Percentiles rank a stretch among this genome's conserved stretches.
Conservation (phyloP, 768 basidiomycete species). For the Cystobasidium tubakii region DNA sequence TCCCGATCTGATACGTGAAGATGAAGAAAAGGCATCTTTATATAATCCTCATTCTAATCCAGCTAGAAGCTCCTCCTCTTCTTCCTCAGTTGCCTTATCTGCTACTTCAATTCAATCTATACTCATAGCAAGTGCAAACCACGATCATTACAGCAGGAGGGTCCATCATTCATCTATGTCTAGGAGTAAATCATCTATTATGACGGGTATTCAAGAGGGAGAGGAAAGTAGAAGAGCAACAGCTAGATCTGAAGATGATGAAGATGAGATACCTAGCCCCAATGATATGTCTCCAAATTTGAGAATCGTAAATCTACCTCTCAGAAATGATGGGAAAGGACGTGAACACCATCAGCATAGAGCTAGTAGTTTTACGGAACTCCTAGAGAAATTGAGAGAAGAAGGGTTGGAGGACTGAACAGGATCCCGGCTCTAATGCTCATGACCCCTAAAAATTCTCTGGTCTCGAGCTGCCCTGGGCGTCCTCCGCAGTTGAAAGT, state of each 20-base stretch:
- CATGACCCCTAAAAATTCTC: not conserved
- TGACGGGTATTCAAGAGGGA: not conserved
- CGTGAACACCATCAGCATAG: not conserved
- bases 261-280: not conserved
- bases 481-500: no score
- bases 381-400: slow-evolving; percentile 13
- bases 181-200: no score
- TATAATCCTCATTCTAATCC: not conserved
- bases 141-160: not conserved
- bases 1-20: slow-evolving; percentile 24
- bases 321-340: not conserved
- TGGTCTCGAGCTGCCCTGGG: no score
- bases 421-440: not conserved
- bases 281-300: not conserved
- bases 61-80: not conserved
- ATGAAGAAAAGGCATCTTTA: not conserved
- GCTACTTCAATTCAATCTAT: not conserved
- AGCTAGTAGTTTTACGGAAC: slow-evolving; percentile 12
- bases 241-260: not conserved
- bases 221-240: not conserved
- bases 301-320: not conserved
- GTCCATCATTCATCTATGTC: not conserved
- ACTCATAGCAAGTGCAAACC: not conserved
- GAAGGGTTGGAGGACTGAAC: not conserved
- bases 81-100: not conserved